Percentiles rank a stretch among this genome's conserved stretches.
These are phyloP conservation scores for Phaeomoniella chlamydospora DNA, from an alignment of 2,329 filamentous ascomycete genomes.

Conservation along the genomic window DNA sequence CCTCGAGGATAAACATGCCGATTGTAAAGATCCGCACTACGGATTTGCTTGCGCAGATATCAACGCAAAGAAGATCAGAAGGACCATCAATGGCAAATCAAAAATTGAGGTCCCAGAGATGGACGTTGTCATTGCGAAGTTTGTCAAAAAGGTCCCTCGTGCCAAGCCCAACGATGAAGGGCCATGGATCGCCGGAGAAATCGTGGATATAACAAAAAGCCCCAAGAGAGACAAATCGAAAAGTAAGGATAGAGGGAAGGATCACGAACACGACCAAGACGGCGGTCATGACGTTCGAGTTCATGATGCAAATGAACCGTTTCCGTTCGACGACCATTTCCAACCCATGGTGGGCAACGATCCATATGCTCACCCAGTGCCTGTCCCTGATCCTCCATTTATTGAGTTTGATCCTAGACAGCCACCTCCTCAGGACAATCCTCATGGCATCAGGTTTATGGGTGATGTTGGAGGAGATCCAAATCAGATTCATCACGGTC, in stretches of 20 bases:
- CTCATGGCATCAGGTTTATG: no score
- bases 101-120: neutral
- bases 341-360: neutral
- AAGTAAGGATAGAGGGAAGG: neutral
- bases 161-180: neutral
- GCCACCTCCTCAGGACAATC: no score
- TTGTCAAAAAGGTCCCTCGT: neutral
- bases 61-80: neutral
- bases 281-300: neutral
- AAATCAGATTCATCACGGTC: neutral
- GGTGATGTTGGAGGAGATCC: no score
- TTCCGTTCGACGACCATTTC: no score
- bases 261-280: neutral
- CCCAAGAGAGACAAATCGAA: neutral
- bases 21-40: conserved; percentile 11
- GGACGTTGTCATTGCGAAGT: conserved; percentile 1
- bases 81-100: neutral
- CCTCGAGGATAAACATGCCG: conserved; percentile 11
- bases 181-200: neutral
- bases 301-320: neutral
- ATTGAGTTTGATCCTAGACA: neutral
- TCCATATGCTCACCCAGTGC: no score
- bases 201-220: neutral
- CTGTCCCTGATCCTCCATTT: neutral
- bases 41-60: conserved; percentile 8